Conservation (phyloP, 2,329 filamentous ascomycete species). For the Diplocarpon mali region DNA sequence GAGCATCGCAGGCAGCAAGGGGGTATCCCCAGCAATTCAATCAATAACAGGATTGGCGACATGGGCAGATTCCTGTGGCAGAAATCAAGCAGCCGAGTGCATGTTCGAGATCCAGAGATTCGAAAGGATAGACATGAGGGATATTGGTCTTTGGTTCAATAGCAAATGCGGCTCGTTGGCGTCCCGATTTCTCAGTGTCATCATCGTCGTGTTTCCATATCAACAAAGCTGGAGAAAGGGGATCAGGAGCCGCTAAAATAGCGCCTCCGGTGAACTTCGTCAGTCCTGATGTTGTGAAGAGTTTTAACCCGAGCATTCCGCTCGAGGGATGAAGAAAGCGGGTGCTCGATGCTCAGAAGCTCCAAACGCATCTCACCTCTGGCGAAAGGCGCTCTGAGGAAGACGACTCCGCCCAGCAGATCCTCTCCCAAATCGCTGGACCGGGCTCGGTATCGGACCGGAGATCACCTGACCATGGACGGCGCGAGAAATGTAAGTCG, state of each 20-base stretch:
- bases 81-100: no score
- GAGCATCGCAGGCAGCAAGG: no score
- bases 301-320: not conserved
- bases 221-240: not conserved
- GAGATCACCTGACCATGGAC: constrained; percentile 12
- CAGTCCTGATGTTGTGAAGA: not conserved
- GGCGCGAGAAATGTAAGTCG: constrained; percentile 3
- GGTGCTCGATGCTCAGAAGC: constrained; percentile 1
- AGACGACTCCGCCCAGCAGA: not conserved
- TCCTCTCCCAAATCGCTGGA: not conserved
- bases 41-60: no score
- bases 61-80: no score
- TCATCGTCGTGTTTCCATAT: no score
- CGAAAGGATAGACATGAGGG: no score
- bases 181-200: no score
- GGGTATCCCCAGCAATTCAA: no score
- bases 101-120: no score
- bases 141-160: no score
- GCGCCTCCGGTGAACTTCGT: not conserved
- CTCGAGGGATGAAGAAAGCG: not conserved
- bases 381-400: not conserved
- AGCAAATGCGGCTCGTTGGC: no score
- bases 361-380: not conserved
- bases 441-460: constrained; percentile 2
- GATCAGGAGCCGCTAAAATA: not conserved